Evolutionary conservation across 2,329 filamentous ascomycete genomes (phyloP).

Genomic region (Fusarium succisae): DNA sequence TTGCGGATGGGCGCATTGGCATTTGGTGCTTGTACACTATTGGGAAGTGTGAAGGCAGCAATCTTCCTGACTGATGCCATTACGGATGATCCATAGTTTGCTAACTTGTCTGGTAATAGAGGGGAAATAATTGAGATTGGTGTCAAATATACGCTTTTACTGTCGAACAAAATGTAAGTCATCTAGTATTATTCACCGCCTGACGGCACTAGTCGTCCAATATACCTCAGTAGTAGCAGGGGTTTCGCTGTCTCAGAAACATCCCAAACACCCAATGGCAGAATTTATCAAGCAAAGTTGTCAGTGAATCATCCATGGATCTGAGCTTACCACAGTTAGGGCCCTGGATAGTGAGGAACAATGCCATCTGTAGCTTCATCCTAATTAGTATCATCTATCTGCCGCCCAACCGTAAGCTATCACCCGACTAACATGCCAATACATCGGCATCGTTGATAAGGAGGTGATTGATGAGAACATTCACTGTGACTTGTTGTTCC

Average conservation of each 20-base stretch:
- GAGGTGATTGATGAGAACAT: not conserved
- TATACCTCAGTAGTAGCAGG: not conserved
- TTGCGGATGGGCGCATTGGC: not conserved
- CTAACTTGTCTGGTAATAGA: not conserved
- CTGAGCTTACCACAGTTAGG: slow-evolving; percentile 5
- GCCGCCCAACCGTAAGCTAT: not conserved
- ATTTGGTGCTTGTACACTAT: slow-evolving; percentile 4
- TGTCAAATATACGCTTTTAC: not conserved
- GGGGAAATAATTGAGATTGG: not conserved
- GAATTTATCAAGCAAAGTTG: not conserved
- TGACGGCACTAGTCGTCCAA: not conserved
- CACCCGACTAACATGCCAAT: not conserved
- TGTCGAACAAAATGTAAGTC: not conserved
- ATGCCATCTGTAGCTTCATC: not conserved
- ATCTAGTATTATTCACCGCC: slow-evolving; percentile 20
- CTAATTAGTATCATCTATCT: not conserved
- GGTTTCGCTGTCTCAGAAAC: slow-evolving; percentile 14
- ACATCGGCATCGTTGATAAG: not conserved
- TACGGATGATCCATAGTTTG: not conserved
- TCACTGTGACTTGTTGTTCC: not conserved
- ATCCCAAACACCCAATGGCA: slow-evolving; percentile 3
- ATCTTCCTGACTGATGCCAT: not conserved
- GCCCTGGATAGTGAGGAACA: not conserved
- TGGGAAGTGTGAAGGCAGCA: not conserved
- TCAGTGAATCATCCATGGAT: not conserved